Evolutionary conservation across 2,329 filamentous ascomycete species (phyloP), one percentile per base, ranked within the genome.

Genomic region (Penicillium fuscoglaucum): DNA sequence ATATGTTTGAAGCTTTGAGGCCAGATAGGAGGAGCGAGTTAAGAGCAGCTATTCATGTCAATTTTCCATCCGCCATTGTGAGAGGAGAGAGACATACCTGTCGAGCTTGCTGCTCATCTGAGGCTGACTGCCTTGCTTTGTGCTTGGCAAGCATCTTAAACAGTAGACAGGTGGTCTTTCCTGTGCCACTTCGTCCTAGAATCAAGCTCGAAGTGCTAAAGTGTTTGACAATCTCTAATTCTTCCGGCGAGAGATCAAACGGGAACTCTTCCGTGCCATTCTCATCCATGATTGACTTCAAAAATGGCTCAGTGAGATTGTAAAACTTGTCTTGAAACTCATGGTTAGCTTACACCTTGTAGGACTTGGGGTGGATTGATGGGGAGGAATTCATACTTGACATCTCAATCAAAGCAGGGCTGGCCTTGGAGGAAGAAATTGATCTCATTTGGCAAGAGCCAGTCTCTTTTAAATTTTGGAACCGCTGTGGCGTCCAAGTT

Each of bases 111-210:
- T 59, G 44, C 21, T 54, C 60, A n/a, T 58, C 56, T 1, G 54
- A 33, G 5, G 43, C 31, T 4, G 37, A 53, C 12, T 61, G 48
- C 19, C 62, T 59, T 12, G 63, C 60, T 26, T 65, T 47, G 31
- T 69, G 68, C 39, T 65, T 71, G 13, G 61, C 61, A 5, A 71
- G 48, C 17, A 73, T 55, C 46, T 73, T 73, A 47, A 68, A 73
- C 8, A 72, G 46, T 0, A 73, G 51, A 43, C 71, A 73, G 1
- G 68, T 71, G 1, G 71, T 73, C 50, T 73, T 73, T 2, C 71
- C 71, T 1, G 71, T 72, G 2, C 71, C 71, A 37, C 71, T 73
- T 46, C 71, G 59, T 19, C 71, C 71, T 24, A 73, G 33, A 12
- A 73, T 71, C 35, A 73, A 52, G 43, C 52, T 68, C 5, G 70